Evolutionary conservation across 257 asterid species (phyloP), one percentile per base, ranked within the genome.

Genomic region (Rehmannia glutinosa): DNA sequence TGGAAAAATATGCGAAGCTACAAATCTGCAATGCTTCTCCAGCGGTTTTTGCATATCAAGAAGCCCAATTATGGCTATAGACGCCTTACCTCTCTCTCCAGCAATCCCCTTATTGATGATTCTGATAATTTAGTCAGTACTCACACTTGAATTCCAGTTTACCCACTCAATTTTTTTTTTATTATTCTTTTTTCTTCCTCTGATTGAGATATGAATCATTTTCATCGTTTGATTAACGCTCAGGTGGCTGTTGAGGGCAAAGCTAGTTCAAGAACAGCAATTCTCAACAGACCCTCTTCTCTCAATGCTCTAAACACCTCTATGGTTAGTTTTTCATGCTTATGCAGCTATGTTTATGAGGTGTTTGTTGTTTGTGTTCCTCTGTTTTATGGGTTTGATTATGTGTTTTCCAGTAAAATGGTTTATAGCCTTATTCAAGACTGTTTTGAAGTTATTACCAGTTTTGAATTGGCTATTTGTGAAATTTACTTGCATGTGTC

Each of bases 161-260:
- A n/a, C 8, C 43, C 30, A 24, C 41, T 35, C 41, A 8, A 10
- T 24, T 6, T 39, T n/a, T n/a, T n/a, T n/a, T n/a, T n/a, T n/a
- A n/a, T n/a, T 12, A 12, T 6, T 8, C 19, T 17, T 15, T 21
- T 25, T 21, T 47, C 3, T 12, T 12, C 27, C 33, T 24, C n/a
- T 33, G 4, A 1, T 7, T 6, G 45, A 5, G 42, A 30, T 36
- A 43, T 15, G 23, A 62, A 4, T 24, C 5, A 19, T 55, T 66
- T 70, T 35, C 41, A 60, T 35, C 61, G 21, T 28, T 69, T 39
- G 54, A 23, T 62, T 62, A 33, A 66, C 10, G 71, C 51, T 64
- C 87, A 94, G 99, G 99, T 94, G 11, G 38, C 85, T 63, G 97
- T 84, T 70, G 99, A 94, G 82, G 87, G 86, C 41, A 84, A 80